These are phyloP conservation scores for Plantago ovata DNA, from an alignment of 257 asterid genomes.

Conservation along the genomic window DNA sequence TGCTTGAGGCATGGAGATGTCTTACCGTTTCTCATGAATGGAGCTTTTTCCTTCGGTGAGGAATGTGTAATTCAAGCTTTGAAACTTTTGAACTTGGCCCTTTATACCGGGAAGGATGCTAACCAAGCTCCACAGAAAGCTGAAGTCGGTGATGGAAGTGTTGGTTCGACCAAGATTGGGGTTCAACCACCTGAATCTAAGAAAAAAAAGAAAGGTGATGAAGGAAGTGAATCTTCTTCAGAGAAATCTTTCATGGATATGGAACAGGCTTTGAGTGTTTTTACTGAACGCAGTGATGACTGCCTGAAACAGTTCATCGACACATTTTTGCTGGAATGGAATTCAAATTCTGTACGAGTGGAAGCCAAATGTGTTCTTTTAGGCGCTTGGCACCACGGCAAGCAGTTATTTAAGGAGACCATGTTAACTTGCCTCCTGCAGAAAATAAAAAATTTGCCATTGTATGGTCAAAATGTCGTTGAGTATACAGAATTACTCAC, in stretches of 20 bases:
- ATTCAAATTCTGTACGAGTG: constrained; percentile 81
- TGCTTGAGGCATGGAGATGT: constrained; percentile 79
- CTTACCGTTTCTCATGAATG: constrained; percentile 75
- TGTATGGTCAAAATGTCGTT: constrained; percentile 84
- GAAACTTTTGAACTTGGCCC: constrained; percentile 85
- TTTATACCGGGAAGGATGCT: constrained; percentile 77
- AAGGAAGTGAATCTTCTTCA: constrained; percentile 61
- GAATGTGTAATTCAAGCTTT: constrained; percentile 85
- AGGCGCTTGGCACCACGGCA: constrained; percentile 96
- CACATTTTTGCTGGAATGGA: constrained; percentile 91
- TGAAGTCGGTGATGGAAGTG: constrained; percentile 67
- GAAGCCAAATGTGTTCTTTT: constrained; percentile 86
- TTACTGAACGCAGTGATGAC: constrained; percentile 69
- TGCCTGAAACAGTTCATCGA: constrained; percentile 77
- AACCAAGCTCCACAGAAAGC: constrained; percentile 64
- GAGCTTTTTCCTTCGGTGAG: constrained; percentile 84
- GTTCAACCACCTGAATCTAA: constrained; percentile 66
- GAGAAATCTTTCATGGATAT: constrained; percentile 92
- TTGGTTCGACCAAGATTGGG: constrained; percentile 55
- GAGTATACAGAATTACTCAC: constrained; percentile 91
- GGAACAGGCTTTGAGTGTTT: constrained; percentile 78
- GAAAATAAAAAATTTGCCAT: constrained; percentile 75
- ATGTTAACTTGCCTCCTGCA: constrained; percentile 69
- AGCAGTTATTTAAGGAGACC: constrained; percentile 67
- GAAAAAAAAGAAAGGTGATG: constrained; percentile 96